Evolutionary conservation across 2,329 filamentous ascomycete genomes (phyloP), one percentile per base, ranked within the genome.

Genomic region (Xylaria polymorpha): DNA sequence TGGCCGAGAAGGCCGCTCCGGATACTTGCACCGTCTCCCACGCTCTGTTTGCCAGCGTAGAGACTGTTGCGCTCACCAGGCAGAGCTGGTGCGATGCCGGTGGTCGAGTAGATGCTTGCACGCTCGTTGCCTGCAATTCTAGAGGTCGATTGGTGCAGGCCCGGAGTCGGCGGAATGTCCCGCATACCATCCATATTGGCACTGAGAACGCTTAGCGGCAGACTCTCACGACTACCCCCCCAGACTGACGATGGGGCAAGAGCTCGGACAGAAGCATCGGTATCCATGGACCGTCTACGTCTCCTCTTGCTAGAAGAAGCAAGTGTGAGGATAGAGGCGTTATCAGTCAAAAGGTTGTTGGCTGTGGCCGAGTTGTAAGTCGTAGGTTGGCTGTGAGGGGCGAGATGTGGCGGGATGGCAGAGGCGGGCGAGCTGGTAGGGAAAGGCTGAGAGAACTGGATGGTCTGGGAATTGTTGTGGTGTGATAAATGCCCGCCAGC

Each of bases 321-420:
- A 15, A 97, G 85, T 0, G 93, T 97, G 69, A 97, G 82, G 73
- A 97, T 94, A 32, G 92, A 95, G 25, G 93, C 93, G 77, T 97
- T 93, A 79, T 97, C 93, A 1, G 92, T 94, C 41, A 95, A 83
- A 6, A 95, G 85, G 75, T 93, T 93, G 80, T 94, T 94, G 61
- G 93, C 92, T 0, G 92, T 95, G 1, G 92, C 92, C n/a, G 87
- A 88, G 60, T 85, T 87, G 79, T 95, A 95, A 0, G 92, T 94
- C 5, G 89, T 87, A 2, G 91, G 91, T 74, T 90, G 86, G 61
- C 82, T 77, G 15, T 75, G 70, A 5, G 76, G 88, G 1, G 85
- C 87, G 35, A 93, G 83, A 79, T 94, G 91, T 3, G 90, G 83
- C 2, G 92, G 92, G 55, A 94, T 90, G 20, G 92, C 92, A 1